Evolutionary conservation across 1,284 basidiomycete species (phyloP).

Genomic region (Spongispora temasekensis): DNA sequence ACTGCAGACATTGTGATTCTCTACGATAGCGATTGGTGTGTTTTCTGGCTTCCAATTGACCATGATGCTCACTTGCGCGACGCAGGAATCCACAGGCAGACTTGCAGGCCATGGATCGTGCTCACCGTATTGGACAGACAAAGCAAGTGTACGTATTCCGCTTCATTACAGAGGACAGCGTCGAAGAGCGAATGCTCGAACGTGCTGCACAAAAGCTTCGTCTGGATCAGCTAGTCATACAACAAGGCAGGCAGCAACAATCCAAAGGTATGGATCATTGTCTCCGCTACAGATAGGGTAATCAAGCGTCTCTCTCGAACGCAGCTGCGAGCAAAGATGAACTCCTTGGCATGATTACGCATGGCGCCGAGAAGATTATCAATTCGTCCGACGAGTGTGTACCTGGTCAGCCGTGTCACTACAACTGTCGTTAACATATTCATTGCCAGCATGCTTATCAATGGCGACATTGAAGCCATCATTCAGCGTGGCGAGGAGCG

Average conservation of each 20-base stretch:
- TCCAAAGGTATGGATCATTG: constrained; percentile 54
- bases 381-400: constrained; percentile 69
- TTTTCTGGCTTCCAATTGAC: too few species aligned
- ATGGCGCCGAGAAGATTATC: constrained; percentile 97
- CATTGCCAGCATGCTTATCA: constrained; percentile 65
- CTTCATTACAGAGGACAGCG: constrained; percentile 95
- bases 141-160: constrained; percentile 99
- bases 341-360: constrained; percentile 96
- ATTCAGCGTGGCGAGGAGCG: constrained; percentile 91
- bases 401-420: background rate
- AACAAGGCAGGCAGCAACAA: constrained; percentile 84
- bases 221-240: constrained; percentile 96
- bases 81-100: constrained; percentile 99
- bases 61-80: too few species aligned
- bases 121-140: constrained; percentile 97
- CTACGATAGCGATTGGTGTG: constrained; percentile 95
- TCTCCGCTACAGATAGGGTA: background rate
- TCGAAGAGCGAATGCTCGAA: constrained; percentile 97
- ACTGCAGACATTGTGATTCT: constrained; percentile 94
- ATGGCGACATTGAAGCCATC: constrained; percentile 95
- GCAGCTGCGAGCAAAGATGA: constrained; percentile 94
- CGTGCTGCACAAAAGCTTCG: constrained; percentile 96
- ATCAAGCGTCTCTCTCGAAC: constrained; percentile 1
- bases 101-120: constrained; percentile 98
- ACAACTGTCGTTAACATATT: background rate